Evolutionary conservation across 345 rosid genomes (phyloP), one percentile per base, ranked within the genome.

Genomic region (Nephelium lappaceum): DNA sequence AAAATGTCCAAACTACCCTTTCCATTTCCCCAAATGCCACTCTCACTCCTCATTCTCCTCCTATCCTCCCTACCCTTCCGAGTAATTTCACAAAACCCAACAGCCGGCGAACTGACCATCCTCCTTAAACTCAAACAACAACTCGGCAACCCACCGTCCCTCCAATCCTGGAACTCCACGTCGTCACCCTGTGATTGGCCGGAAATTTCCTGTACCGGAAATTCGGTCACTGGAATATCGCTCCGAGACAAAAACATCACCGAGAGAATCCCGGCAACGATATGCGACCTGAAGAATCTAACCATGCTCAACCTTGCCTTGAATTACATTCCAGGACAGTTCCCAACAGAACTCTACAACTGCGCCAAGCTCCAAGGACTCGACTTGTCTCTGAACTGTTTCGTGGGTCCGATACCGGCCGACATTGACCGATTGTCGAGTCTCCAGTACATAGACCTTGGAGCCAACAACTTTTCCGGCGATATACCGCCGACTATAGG

Each of bases 171-270:
- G 99, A 87, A 68, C 85, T 19, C 86, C 60, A 77, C 88, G 5
- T 84, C 93, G 15, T 78, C 91, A 0, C 94, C 93, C 0, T 95
- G 99, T 71, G 39, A 72, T 16, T 95, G 98, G 99, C 77, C 85
- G 8, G 86, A 45, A 82, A 81, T 93, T 42, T 27, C 3, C 11
- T 95, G 98, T 84, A 6, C 72, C 51, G 79, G 11, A 24, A 85
- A 89, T 24, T 61, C 83, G 0, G 91, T 95, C 61, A 87, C 94
- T 19, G 72, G 31, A n/a, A 76, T 95, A 5, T 3, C 2, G 15
- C 93, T 95, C 51, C 0, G 27, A 0, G 23, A 83, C 27, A 84
- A 81, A 60, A 76, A 69, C 83, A 91, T 95, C 79, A 82, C 85
- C 8, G 84, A 9, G 5, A n/a, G 65, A 12, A 70, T 95, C 73